These are phyloP conservation scores for Durusdinium trenchii DNA, from an alignment of 73 alveolate genomes.

Conservation along the genomic window DNA sequence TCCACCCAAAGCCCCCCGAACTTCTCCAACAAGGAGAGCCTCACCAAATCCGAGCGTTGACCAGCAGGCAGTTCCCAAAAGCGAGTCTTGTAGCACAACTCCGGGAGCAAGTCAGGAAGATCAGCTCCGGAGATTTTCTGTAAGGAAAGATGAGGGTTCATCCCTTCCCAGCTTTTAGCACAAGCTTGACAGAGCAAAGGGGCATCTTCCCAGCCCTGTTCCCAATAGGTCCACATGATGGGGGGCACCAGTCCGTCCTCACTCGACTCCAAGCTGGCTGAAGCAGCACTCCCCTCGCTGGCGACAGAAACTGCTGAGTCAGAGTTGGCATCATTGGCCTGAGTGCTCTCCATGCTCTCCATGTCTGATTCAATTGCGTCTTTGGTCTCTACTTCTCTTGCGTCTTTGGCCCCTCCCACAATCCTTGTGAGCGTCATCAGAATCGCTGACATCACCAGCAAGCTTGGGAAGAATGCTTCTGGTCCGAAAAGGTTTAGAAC, in stretches of 20 bases:
- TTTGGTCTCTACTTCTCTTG: not conserved
- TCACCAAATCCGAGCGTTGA: conserved; percentile 65
- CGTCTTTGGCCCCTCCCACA: not conserved
- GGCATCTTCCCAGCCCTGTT: conserved; percentile 66
- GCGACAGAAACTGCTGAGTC: not conserved
- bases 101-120: conserved; percentile 73
- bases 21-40: conserved; percentile 54
- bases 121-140: conserved; percentile 55
- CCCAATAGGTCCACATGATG: conserved; percentile 76
- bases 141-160: conserved; percentile 52
- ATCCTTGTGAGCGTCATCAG: not conserved
- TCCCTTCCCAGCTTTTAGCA: conserved; percentile 60
- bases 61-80: conserved; percentile 65
- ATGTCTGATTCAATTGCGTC: not conserved
- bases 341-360: no score
- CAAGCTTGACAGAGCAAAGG: conserved; percentile 65
- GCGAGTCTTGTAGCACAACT: conserved; percentile 52
- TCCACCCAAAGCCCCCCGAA: conserved; percentile 75
- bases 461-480: conserved; percentile 44
- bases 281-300: not conserved
- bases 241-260: conserved; percentile 35
- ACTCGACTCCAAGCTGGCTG: not conserved
- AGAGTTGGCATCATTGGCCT: no score
- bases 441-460: conserved; percentile 44
- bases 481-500: conserved; percentile 21